Percentiles rank a stretch among this genome's conserved stretches.
Evolutionary conservation across 306 rosid species (phyloP).

Genomic region (Trifolium repens): DNA sequence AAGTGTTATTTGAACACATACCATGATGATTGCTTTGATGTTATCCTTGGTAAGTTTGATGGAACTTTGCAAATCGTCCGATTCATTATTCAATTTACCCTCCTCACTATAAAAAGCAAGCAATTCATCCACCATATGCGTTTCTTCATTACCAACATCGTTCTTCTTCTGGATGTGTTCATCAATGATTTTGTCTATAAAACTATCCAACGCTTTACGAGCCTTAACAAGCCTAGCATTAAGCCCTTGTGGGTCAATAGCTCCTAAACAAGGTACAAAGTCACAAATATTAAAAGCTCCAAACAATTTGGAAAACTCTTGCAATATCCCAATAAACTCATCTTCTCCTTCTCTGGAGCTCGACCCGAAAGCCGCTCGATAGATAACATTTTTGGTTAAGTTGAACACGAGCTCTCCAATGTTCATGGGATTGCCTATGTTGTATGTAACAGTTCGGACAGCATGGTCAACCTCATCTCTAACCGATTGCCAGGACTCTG

Average conservation of each 20-base stretch:
- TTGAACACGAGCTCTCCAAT: constrained; percentile 69
- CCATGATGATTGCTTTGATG: constrained; percentile 94
- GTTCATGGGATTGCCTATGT: constrained; percentile 53
- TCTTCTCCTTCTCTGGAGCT: constrained; percentile 67
- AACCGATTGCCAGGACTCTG: constrained; percentile 85
- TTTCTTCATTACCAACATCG: constrained; percentile 33
- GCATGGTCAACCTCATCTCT: constrained; percentile 68
- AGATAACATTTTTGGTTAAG: constrained; percentile 65
- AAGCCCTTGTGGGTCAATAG: constrained; percentile 75
- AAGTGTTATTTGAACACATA: constrained; percentile 14
- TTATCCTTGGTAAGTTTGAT: constrained; percentile 78
- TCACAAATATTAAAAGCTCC: constrained; percentile 83
- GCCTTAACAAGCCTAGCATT: constrained; percentile 60
- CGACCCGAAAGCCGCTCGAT: constrained; percentile 83
- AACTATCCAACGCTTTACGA: constrained; percentile 59
- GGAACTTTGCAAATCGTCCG: constrained; percentile 53
- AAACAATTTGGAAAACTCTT: constrained; percentile 83
- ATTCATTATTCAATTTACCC: constrained; percentile 42
- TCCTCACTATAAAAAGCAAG: constrained; percentile 70
- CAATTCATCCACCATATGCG: constrained; percentile 90
- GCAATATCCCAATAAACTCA: constrained; percentile 71
- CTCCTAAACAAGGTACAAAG: constrained; percentile 62
- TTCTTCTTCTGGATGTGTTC: constrained; percentile 56
- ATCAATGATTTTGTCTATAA: constrained; percentile 73
- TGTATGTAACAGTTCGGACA: constrained; percentile 29